Evolutionary conservation across 345 rosid species (phyloP).

Genomic region (Populus tremula): DNA sequence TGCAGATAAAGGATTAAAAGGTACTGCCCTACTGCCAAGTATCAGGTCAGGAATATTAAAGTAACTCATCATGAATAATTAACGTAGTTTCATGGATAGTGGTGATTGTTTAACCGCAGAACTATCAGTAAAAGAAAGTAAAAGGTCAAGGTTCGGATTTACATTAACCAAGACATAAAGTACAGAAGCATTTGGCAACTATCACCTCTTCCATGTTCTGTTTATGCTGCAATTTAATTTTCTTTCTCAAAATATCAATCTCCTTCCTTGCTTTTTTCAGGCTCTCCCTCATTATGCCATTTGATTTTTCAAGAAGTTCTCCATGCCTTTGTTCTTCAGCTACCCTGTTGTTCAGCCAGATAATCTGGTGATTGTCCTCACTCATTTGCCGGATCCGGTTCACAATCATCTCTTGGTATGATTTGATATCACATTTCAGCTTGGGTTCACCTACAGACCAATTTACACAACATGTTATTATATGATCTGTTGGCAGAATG

Average conservation of each 20-base stretch:
- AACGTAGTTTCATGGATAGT: background rate
- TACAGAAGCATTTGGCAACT: background rate
- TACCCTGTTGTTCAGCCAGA: constrained; percentile 46
- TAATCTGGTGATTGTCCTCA: constrained; percentile 67
- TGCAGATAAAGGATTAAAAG: background rate
- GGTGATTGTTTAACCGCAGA: background rate
- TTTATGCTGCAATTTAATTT: constrained; percentile 55
- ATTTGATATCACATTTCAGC: constrained; percentile 66
- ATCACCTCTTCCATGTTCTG: constrained; percentile 69
- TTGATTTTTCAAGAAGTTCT: constrained; percentile 48
- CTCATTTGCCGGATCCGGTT: constrained; percentile 52
- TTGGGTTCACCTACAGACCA: constrained; percentile 48
- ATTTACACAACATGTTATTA: background rate
- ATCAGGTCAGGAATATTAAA: no score
- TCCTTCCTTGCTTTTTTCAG: constrained; percentile 55
- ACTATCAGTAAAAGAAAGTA: background rate
- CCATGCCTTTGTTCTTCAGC: constrained; percentile 36
- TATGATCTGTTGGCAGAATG: background rate
- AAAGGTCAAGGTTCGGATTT: background rate
- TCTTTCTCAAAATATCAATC: constrained; percentile 50
- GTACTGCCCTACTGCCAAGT: background rate
- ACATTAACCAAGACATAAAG: background rate
- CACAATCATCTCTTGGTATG: constrained; percentile 72
- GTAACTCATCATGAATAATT: background rate
- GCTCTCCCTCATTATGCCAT: constrained; percentile 45